Evolutionary conservation across 805 yeast genomes (phyloP), one percentile per base, ranked within the genome.

Genomic region (Nakazawaea anatomiae): DNA sequence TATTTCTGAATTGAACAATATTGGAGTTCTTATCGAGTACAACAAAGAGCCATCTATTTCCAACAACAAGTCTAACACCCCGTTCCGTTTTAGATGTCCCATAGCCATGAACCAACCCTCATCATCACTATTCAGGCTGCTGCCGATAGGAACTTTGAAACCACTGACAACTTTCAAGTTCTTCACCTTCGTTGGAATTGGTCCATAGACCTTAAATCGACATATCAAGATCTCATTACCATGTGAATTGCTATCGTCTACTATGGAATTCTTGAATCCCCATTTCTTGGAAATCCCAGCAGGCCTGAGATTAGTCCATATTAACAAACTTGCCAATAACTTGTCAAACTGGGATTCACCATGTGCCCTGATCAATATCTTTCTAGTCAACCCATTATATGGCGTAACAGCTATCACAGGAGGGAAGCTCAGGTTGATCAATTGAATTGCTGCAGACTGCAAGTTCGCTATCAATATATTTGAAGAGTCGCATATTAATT

Each of bases 31-130:
- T 5, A 87, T 64, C 1, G 87, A 72, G 62, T 80, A 83, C 3
- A 85, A 60, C 11, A 78, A 58, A 1, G 82, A 69, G 1, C 90
- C 89, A 65, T 85, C 90, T 48, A 72, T 72, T 60, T 84, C 89
- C 36, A 79, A 68, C 14, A 84, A 66, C 45, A 87, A 64, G 55
- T 85, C 80, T 34, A 87, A 66, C 4, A 69, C 60, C 4, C 94
- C 94, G 58, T 82, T 74, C 1, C 85, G 76, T 60, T 79, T 80
- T 41, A 87, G 60, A 14, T 81, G 84, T 0, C 87, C 90, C 84
- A 82, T 83, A 1, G 87, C 80, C 48, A 73, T 75, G 60, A 85
- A 85, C 92, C 92, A 87, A 4, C 82, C 82, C 59, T 81, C 87
- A 52, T 60, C n/a, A 55, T 46, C 43, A 50, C 44, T 9, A 42